These are phyloP conservation scores for Prillingera fragicola DNA, from an alignment of 1,284 basidiomycete species.

Conservation along the genomic window DNA sequence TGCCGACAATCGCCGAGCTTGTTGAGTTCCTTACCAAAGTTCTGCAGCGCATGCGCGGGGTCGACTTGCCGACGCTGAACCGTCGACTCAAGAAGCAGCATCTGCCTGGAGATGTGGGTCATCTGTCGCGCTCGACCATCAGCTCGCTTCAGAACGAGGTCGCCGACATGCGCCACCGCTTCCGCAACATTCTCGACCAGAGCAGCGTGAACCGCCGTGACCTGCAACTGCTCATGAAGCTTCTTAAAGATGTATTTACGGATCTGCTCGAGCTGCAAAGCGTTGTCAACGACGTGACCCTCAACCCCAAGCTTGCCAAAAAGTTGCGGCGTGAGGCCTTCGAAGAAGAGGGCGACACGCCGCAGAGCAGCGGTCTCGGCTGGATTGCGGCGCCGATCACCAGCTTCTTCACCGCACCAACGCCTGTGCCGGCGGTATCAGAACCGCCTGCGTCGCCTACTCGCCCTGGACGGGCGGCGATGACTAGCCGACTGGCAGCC, in stretches of 20 bases:
- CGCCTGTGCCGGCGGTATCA: constrained; percentile 11
- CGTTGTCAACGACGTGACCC: constrained; percentile 80
- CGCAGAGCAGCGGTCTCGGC: constrained; percentile 45
- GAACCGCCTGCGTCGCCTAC: constrained; percentile 7
- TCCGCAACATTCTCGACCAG: constrained; percentile 58
- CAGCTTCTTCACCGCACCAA: constrained; percentile 44
- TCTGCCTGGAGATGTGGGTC: constrained; percentile 73
- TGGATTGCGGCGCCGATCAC: constrained; percentile 64
- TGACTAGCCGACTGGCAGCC: constrained; percentile 18
- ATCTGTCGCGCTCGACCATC: constrained; percentile 79
- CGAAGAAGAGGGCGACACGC: constrained; percentile 53
- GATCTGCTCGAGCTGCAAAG: constrained; percentile 78
- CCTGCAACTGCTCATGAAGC: constrained; percentile 72
- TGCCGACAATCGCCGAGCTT: constrained; percentile 54
- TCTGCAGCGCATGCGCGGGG: constrained; percentile 64
- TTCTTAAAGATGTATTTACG: constrained; percentile 76
- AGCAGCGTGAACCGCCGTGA: constrained; percentile 72
- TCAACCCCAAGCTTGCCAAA: constrained; percentile 72
- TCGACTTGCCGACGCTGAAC: constrained; percentile 82
- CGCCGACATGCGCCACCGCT: constrained; percentile 64
- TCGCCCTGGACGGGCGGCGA: background rate
- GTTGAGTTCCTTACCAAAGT: constrained; percentile 67
- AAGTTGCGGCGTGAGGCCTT: constrained; percentile 61
- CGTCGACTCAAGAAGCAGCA: constrained; percentile 87
- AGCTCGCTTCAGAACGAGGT: constrained; percentile 69